Evolutionary conservation across 495 filamentous ascomycete genomes (phyloP).

Genomic region (Filosporella fistucella): DNA sequence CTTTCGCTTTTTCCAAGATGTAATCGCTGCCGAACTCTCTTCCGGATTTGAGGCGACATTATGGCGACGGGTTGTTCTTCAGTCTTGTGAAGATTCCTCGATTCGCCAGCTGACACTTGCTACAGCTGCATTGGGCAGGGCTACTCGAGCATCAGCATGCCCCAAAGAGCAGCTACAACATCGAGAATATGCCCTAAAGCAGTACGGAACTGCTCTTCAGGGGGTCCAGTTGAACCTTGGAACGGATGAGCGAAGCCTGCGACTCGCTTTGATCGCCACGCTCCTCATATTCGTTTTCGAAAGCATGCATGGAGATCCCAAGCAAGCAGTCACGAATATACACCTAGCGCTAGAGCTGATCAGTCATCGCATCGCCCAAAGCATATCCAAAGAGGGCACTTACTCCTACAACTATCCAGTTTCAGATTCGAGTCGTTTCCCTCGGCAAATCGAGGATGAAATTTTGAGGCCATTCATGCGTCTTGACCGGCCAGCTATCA

Average conservation of each 20-base stretch:
- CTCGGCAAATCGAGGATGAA: too few species aligned
- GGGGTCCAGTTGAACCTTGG: conserved; percentile 3
- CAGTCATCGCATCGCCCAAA: too few species aligned
- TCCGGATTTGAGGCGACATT: conserved; percentile 10
- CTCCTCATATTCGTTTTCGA: conserved; percentile 20
- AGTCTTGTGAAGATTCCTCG: conserved; percentile 12
- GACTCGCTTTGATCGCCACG: conserved; percentile 12
- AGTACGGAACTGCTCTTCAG: conserved; percentile 16
- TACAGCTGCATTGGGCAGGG: conserved; percentile 8
- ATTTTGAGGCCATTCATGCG: too few species aligned
- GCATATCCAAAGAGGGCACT: too few species aligned
- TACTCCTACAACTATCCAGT: too few species aligned
- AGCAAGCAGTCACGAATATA: conserved; percentile 9
- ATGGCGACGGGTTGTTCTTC: conserved; percentile 12
- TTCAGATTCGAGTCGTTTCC: too few species aligned
- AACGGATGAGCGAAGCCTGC: conserved; percentile 1
- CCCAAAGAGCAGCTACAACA: not conserved
- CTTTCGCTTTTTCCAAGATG: conserved; percentile 16
- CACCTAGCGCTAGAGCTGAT: too few species aligned
- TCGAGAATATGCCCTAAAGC: conserved; percentile 14
- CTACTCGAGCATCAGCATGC: not conserved
- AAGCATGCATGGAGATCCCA: conserved; percentile 12
- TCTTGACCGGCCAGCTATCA: too few species aligned
- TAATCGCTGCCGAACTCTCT: conserved; percentile 11
- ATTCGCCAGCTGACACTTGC: conserved; percentile 10